Percentiles rank a stretch among this genome's conserved stretches.
Evolutionary conservation across 2,329 filamentous ascomycete genomes (phyloP).

Genomic region (Rugonectria rugulosa): DNA sequence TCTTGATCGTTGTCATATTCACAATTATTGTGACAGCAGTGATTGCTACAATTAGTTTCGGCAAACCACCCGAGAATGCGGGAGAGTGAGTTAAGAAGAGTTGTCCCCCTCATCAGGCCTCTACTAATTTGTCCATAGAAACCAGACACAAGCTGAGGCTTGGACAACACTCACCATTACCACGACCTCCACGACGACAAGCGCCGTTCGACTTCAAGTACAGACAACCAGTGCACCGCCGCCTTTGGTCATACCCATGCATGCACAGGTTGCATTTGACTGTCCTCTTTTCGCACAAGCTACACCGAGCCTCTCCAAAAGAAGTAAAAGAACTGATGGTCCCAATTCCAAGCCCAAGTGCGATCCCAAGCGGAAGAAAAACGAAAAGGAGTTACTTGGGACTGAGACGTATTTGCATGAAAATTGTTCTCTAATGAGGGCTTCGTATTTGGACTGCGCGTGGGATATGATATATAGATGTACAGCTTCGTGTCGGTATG

Average conservation of each 20-base stretch:
- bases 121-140: background rate
- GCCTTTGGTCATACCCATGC: slow-evolving; percentile 3
- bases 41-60: slow-evolving; percentile 28
- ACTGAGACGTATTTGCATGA: slow-evolving; percentile 2
- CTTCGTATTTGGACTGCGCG: slow-evolving; percentile 4
- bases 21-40: slow-evolving; percentile 35
- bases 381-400: background rate
- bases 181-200: background rate
- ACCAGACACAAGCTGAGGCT: background rate
- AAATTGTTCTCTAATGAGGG: background rate
- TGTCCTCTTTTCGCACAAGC: background rate
- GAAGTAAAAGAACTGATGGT: background rate
- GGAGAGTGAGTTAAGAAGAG: background rate
- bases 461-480: slow-evolving; percentile 2
- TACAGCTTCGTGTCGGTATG: slow-evolving; percentile 3
- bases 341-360: background rate
- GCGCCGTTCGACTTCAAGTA: slow-evolving; percentile 1
- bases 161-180: slow-evolving; percentile 15
- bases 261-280: slow-evolving; percentile 16
- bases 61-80: background rate
- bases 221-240: slow-evolving; percentile 9
- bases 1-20: slow-evolving; percentile 36
- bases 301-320: background rate
- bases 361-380: background rate
- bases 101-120: background rate